These are phyloP conservation scores for Fusarium sp. DNA, from an alignment of 2,329 filamentous ascomycete genomes.

Conservation along the genomic window DNA sequence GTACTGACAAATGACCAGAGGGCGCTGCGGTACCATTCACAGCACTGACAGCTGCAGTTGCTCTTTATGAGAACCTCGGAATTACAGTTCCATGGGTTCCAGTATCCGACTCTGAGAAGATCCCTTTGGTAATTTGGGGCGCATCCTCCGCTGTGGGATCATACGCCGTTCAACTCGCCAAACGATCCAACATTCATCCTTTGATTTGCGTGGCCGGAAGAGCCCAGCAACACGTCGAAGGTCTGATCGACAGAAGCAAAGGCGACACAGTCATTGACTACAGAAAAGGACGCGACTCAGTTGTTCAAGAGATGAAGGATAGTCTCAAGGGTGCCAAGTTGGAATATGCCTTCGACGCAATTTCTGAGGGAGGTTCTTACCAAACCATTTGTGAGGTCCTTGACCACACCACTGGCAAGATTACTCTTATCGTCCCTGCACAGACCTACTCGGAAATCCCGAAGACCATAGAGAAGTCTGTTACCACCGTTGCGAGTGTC, in stretches of 20 bases:
- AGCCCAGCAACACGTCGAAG: constrained; percentile 19
- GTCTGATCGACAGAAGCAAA: constrained; percentile 10
- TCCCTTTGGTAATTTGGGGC: constrained; percentile 24
- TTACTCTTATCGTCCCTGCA: constrained; percentile 23
- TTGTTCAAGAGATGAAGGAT: not conserved
- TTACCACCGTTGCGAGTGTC: constrained; percentile 24
- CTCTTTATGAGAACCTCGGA: constrained; percentile 6
- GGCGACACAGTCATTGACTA: constrained; percentile 33
- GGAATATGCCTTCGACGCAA: constrained; percentile 17
- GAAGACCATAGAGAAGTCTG: constrained; percentile 19
- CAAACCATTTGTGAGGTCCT: constrained; percentile 28
- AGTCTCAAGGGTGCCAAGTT: not conserved
- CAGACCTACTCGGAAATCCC: constrained; percentile 30
- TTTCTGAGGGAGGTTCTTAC: constrained; percentile 29
- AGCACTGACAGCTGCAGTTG: constrained; percentile 21
- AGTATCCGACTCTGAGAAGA: not conserved
- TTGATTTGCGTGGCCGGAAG: constrained; percentile 32
- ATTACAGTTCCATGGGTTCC: constrained; percentile 13
- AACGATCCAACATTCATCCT: constrained; percentile 23
- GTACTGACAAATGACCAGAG: not conserved
- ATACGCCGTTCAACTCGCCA: constrained; percentile 19
- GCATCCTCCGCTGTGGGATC: constrained; percentile 32
- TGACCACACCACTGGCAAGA: constrained; percentile 5
- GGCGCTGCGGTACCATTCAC: constrained; percentile 19
- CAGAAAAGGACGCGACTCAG: not conserved